A percentile compares a stretch with the other conserved stretches of the same genome.
Conservation (phyloP, 2,329 filamentous ascomycete species). For the Colletotrichum sidae region DNA sequence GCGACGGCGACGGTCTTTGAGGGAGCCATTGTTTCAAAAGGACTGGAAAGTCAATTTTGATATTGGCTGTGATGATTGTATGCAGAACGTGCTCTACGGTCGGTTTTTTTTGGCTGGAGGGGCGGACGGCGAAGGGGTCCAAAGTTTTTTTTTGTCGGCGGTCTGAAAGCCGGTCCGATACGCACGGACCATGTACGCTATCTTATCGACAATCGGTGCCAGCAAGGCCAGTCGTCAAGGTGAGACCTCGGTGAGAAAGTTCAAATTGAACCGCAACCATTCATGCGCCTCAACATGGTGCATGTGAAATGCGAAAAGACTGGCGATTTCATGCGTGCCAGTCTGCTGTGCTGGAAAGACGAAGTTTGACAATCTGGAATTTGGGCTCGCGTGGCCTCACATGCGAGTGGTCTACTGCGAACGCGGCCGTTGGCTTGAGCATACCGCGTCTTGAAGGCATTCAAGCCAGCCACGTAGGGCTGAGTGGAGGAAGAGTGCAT, state of each 20-base stretch:
- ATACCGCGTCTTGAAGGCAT: conserved; percentile 19
- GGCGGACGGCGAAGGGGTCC: conserved; percentile 22
- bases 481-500: conserved; percentile 2
- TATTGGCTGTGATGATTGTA: conserved; percentile 17
- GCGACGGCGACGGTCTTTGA: conserved; percentile 53
- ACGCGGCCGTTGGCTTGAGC: conserved; percentile 28
- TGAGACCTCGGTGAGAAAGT: too few species aligned
- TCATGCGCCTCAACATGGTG: neutral
- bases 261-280: too few species aligned
- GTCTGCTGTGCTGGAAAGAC: neutral
- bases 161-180: conserved; percentile 12
- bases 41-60: conserved; percentile 11
- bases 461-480: neutral
- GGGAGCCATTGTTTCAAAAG: conserved; percentile 50
- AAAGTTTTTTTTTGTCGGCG: conserved; percentile 28
- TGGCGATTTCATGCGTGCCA: too few species aligned
- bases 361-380: neutral
- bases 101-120: conserved; percentile 20
- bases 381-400: neutral
- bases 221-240: too few species aligned
- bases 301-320: neutral
- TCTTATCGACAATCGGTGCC: neutral
- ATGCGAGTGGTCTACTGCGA: conserved; percentile 3
- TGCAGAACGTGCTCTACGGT: conserved; percentile 10
- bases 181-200: conserved; percentile 11